These are phyloP conservation scores for Glaciozyma antarctica DNA, from an alignment of 768 basidiomycete species.

Conservation along the genomic window DNA sequence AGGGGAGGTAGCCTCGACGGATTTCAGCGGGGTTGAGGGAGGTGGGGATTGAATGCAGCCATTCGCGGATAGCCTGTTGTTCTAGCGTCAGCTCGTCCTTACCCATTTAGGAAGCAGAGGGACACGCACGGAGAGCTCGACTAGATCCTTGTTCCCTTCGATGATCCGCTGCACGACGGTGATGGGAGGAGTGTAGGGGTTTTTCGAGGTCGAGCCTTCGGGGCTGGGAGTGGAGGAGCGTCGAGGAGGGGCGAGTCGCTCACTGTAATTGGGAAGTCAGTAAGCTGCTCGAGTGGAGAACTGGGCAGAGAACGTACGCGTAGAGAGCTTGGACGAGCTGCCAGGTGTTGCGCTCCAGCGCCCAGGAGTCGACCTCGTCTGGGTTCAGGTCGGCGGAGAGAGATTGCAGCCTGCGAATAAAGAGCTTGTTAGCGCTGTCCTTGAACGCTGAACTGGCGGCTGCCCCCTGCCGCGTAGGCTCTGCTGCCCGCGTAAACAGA, in stretches of 20 bases:
- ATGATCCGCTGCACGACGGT: slow-evolving; percentile 67
- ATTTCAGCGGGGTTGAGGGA: slow-evolving; percentile 55
- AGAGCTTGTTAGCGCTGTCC: neutral
- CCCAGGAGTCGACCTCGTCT: slow-evolving; percentile 55
- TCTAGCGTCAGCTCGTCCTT: neutral
- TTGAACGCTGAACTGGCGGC: neutral
- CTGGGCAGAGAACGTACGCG: slow-evolving; percentile 41
- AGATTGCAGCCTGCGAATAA: slow-evolving; percentile 10
- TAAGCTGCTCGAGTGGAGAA: neutral
- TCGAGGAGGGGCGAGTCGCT: slow-evolving; percentile 9
- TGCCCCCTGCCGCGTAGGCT: neutral
- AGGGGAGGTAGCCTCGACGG: slow-evolving; percentile 72
- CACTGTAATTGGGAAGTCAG: neutral
- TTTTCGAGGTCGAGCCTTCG: slow-evolving; percentile 46
- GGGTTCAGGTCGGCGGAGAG: slow-evolving; percentile 12
- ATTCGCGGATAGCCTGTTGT: slow-evolving; percentile 55
- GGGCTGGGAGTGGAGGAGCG: slow-evolving; percentile 2
- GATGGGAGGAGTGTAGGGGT: slow-evolving; percentile 72
- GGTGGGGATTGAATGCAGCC: slow-evolving; percentile 55
- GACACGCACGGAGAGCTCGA: slow-evolving; percentile 56
- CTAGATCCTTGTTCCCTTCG: slow-evolving; percentile 55
- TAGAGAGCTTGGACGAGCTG: slow-evolving; percentile 62
- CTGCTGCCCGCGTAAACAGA: neutral
- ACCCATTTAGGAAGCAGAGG: neutral
- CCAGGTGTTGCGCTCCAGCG: slow-evolving; percentile 75